These are phyloP conservation scores for Fagopyrum tataricum DNA, from an alignment of 148 eudicot species.

Conservation along the genomic window DNA sequence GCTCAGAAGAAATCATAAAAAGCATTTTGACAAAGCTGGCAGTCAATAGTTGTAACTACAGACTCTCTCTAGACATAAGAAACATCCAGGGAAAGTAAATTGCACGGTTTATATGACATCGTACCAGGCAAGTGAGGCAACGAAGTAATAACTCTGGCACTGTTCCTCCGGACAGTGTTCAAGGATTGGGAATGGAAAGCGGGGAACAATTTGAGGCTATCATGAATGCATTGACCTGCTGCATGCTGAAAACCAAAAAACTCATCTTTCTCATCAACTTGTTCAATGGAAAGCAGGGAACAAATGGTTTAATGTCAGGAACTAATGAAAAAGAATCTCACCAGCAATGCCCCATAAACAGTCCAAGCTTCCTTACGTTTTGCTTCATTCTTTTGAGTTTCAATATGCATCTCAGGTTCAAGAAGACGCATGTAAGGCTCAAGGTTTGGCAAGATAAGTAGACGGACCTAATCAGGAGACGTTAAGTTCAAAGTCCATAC, in stretches of 20 bases:
- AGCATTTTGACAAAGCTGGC: background rate
- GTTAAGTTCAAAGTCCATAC: background rate
- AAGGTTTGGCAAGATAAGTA: conserved; percentile 62
- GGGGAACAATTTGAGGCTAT: conserved; percentile 55
- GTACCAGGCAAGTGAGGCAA: conserved; percentile 39
- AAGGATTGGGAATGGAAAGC: conserved; percentile 37
- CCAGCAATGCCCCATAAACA: conserved; percentile 75
- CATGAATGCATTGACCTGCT: conserved; percentile 60
- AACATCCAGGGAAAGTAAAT: background rate
- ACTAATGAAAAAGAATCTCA: conserved; percentile 21
- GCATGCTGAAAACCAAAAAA: conserved; percentile 43
- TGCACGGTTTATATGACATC: conserved; percentile 4
- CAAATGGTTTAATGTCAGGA: background rate
- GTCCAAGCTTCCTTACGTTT: conserved; percentile 80
- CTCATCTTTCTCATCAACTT: background rate
- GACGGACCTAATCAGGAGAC: conserved; percentile 43
- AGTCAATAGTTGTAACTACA: background rate
- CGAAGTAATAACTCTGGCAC: conserved; percentile 29
- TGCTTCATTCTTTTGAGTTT: conserved; percentile 58
- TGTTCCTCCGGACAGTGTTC: conserved; percentile 31
- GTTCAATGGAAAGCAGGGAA: background rate
- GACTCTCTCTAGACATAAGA: background rate
- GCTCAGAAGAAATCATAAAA: background rate
- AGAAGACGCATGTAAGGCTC: conserved; percentile 59
- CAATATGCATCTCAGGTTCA: conserved; percentile 65